Percentiles rank a stretch among this genome's conserved stretches.
Evolutionary conservation across 2,329 filamentous ascomycete species (phyloP).

Genomic region (Verticillium nonalfalfae): DNA sequence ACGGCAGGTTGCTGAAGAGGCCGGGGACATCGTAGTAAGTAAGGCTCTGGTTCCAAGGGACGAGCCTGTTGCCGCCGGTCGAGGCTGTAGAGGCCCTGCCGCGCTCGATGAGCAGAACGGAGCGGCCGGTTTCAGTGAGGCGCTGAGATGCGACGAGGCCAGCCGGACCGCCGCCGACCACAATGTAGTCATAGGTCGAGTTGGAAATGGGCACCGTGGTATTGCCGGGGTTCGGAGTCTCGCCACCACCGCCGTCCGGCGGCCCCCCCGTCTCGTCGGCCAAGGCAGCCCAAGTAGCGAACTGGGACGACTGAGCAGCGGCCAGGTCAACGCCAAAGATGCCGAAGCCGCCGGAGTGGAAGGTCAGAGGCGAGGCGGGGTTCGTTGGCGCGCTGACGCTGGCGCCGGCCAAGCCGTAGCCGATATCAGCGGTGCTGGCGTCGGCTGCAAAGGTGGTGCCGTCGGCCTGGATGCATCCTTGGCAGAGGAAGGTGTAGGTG

Average conservation of each 20-base stretch:
- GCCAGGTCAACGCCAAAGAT: slow-evolving; percentile 24
- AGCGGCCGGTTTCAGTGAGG: slow-evolving; percentile 26
- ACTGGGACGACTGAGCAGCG: slow-evolving; percentile 23
- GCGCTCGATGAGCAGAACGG: slow-evolving; percentile 29
- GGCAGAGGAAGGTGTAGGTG: slow-evolving; percentile 48
- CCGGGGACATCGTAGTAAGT: slow-evolving; percentile 23
- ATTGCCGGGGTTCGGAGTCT: slow-evolving; percentile 14
- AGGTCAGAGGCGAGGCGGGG: slow-evolving; percentile 24
- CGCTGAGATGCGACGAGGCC: slow-evolving; percentile 27
- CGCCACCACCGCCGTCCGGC: slow-evolving; percentile 1
- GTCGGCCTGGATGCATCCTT: slow-evolving; percentile 30
- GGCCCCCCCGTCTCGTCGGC: slow-evolving; percentile 4
- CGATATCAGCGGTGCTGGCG: slow-evolving; percentile 20
- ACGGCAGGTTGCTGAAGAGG: slow-evolving; percentile 16
- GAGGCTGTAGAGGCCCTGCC: slow-evolving; percentile 24
- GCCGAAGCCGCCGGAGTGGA: slow-evolving; percentile 33
- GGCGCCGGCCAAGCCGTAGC: not conserved
- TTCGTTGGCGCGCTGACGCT: slow-evolving; percentile 12
- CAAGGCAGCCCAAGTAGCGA: slow-evolving; percentile 7
- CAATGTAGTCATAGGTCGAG: slow-evolving; percentile 30
- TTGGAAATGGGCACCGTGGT: slow-evolving; percentile 20
- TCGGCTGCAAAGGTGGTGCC: slow-evolving; percentile 23
- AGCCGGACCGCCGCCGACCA: slow-evolving; percentile 28
- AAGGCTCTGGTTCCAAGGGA: slow-evolving; percentile 24
- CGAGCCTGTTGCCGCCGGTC: slow-evolving; percentile 19